Evolutionary conservation across 257 asterid species (phyloP), one percentile per base, ranked within the genome.

Genomic region (Haberlea rhodopensis): DNA sequence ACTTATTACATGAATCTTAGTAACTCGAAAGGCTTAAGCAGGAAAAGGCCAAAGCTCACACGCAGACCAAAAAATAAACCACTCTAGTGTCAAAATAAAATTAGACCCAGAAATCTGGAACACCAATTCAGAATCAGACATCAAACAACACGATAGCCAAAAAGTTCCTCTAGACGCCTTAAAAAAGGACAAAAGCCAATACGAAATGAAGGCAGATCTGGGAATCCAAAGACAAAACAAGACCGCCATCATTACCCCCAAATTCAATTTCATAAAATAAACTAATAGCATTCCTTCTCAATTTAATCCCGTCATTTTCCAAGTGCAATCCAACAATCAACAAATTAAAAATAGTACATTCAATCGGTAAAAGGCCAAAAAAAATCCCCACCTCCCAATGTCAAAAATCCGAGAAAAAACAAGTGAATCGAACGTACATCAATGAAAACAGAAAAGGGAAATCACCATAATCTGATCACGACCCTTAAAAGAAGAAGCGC

Each of bases 121-220:
- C 13, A 64, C 16, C 6, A 34, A 34, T 18, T 46, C 57, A 59
- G 51, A 43, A 13, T 15, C 18, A 4, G 51, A 15, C 51, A 5
- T 16, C 19, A 21, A 55, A 64, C 28, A 28, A 66, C 37, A 29
- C 52, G n/a, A 61, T n/a, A 8, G 9, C 59, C 23, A 43, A 13
- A 53, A n/a, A 40, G 29, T 24, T 23, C 57, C 58, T 43, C 51
- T 13, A 63, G 53, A 25, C 28, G 60, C 57, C 8, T 67, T 0
- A 53, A 52, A 52, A 32, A 66, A 4, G 15, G n/a, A 40, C 53
- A 53, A 71, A 65, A 48, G 25, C 63, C 58, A 54, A 5, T 32
- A 49, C 58, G 29, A 31, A 55, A 3, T 60, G 53, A 66, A 49
- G 51, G 32, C 75, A 79, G 77, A 84, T 84, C 87, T 78, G 81